Percentiles rank a stretch among this genome's conserved stretches.
These are phyloP conservation scores for Chlorella sp. DNA, from an alignment of 139 green algal genomes.

Conservation along the genomic window DNA sequence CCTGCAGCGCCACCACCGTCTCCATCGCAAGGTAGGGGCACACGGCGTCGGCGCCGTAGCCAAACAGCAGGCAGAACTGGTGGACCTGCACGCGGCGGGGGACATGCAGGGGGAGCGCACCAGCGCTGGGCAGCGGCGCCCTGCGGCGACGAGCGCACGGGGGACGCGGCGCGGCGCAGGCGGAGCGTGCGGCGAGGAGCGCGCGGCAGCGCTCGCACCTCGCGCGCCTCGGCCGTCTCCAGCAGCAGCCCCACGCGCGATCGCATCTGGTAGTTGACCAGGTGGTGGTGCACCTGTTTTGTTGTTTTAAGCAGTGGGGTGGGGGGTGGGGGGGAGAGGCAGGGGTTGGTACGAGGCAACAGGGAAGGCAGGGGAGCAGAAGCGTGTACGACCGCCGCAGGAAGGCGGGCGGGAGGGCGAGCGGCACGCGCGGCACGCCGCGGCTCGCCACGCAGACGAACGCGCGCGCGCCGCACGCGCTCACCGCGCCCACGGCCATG, in stretches of 20 bases:
- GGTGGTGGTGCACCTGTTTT: conserved; percentile 89
- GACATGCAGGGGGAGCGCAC: too few species aligned
- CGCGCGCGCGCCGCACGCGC: too few species aligned
- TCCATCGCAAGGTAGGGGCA: conserved; percentile 96
- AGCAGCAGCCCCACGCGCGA: conserved; percentile 78
- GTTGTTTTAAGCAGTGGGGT: too few species aligned
- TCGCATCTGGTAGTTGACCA: conserved; percentile 72
- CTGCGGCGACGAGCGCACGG: neutral
- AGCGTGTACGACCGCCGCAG: too few species aligned
- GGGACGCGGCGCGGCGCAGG: too few species aligned
- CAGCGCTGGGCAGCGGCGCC: too few species aligned
- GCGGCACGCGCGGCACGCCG: too few species aligned
- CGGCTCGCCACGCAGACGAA: too few species aligned
- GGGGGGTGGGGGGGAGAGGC: too few species aligned
- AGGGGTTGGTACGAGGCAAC: too few species aligned
- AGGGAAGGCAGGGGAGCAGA: too few species aligned
- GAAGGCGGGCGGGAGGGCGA: too few species aligned
- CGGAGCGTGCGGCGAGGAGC: neutral
- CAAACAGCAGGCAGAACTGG: conserved; percentile 92
- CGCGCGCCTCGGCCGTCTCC: conserved; percentile 78
- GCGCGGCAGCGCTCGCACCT: conserved; percentile 12
- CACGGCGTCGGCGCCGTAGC: conserved; percentile 92
- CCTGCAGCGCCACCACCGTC: conserved; percentile 74
- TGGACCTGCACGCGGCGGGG: conserved; percentile 60
- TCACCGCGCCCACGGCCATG: conserved; percentile 84